phyloP scores from a whole-genome alignment of 2,329 filamentous ascomycete species.

The Alternaria viburni region DNA sequence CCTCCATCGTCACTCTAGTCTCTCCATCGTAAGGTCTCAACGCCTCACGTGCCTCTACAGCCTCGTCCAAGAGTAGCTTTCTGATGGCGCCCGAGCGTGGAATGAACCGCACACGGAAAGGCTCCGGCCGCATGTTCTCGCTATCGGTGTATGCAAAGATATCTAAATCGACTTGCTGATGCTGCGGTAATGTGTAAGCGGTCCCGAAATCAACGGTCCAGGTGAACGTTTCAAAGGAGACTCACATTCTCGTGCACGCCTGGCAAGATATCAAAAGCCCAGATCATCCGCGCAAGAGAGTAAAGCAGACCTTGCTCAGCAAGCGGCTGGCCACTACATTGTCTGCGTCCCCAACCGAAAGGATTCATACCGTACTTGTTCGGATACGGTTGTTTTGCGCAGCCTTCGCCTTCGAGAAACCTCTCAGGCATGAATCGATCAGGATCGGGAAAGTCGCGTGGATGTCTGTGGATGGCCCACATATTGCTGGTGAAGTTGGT shows the following conservation, averaged over 20 bases:
- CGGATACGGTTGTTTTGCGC: not conserved
- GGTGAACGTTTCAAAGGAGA: not conserved
- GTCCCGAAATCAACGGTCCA: fast-evolving
- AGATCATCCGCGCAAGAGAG: not conserved
- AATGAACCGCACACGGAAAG: not conserved
- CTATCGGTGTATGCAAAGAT: not conserved
- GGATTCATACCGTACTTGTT: not conserved
- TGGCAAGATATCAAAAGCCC: not conserved
- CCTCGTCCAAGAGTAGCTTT: not conserved
- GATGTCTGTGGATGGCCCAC: not conserved
- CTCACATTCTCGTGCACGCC: not conserved
- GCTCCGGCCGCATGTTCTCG: not conserved
- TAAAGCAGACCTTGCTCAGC: not conserved
- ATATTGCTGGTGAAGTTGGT: not conserved
- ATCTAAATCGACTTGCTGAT: not conserved
- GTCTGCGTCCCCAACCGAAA: not conserved
- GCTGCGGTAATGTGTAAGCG: not conserved
- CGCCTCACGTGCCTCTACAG: not conserved
- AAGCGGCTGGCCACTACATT: not conserved
- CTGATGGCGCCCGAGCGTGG: not conserved
- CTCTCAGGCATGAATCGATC: not conserved
- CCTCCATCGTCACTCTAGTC: not conserved
- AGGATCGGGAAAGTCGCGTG: not conserved
- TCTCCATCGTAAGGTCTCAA: not conserved
- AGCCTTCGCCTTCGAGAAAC: not conserved